Base-by-base conservation (phyloP, 1,139 yeast genomes). In the Petasospora fabianii region DNA sequence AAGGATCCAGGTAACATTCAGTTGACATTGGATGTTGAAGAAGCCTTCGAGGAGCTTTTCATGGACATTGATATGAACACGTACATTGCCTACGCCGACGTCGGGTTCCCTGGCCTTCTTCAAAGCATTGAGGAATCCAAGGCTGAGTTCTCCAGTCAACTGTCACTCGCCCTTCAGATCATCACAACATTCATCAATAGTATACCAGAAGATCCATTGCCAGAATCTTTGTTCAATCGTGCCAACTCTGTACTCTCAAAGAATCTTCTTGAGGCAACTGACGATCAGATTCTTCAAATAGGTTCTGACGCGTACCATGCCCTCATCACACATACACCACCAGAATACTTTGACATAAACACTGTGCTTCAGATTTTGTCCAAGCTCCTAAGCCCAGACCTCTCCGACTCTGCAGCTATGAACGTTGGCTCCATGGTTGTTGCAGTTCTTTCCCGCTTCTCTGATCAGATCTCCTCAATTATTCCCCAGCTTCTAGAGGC, bases 391-490 rank as follows among this genome's bases (percentile, higher is more conserved):
- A 77, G 86, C 2, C 86, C 95, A 0, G 68, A 72, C 8, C 68
- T 85, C 46, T 74, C 84, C 11, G 97, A 87, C 53, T 73, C 82
- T 41, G 95, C 95, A 0, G 90, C 94, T 1, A 71, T 80, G 58
- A 79, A 80, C 48, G 74, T 81, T 42, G 95, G 94, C 2, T 73
- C 76, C 14, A 71, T 86, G 26, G 78, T 86, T 3, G 70, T 81
- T 7, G 75, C 85, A 0, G 67, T 85, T 35, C 69, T 87, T 18
- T 71, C 76, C 19, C 75, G 77, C 48, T 86, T 84, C 56, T 66
- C 72, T 13, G 28, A 40, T 12, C 61, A 68, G 27, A 49, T 69
- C 27, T 75, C 76, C 18, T 74, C 70, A 13, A 64, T 78, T 36
- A 65, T 82, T 13, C 70, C 77, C 0, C 75, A 74, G 40, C 77